Evolutionary conservation across 257 asterid species (phyloP).

Genomic region (Capsicum pubescens): DNA sequence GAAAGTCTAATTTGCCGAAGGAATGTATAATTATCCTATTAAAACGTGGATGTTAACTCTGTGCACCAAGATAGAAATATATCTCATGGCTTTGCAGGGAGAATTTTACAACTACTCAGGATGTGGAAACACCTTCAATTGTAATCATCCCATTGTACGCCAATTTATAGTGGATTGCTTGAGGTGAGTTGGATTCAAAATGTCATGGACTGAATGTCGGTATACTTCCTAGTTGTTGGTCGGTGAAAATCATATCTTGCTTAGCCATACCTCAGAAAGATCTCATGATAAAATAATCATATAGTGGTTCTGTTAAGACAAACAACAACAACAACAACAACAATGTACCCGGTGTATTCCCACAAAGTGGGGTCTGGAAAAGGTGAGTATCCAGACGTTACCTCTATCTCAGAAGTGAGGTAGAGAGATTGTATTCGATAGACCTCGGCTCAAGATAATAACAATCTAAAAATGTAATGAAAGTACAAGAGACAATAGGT

Average conservation of each 20-base stretch:
- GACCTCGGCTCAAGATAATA: too few relatives aligned
- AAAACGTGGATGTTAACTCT: slow-evolving; percentile 18
- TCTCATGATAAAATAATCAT: slow-evolving; percentile 1
- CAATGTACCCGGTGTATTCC: too few relatives aligned
- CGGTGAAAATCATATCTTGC: neutral
- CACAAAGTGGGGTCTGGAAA: too few relatives aligned
- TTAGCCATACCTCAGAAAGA: slow-evolving; percentile 11
- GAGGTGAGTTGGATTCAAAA: slow-evolving; percentile 74
- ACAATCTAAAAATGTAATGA: too few relatives aligned
- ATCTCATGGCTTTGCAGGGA: slow-evolving; percentile 62
- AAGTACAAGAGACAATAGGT: too few relatives aligned
- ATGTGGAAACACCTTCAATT: slow-evolving; percentile 97
- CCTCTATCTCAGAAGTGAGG: too few relatives aligned
- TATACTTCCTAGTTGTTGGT: neutral
- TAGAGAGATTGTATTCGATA: too few relatives aligned
- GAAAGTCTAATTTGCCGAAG: neutral
- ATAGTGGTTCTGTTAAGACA: slow-evolving; percentile 1
- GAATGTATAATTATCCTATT: slow-evolving; percentile 10
- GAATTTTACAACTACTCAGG: slow-evolving; percentile 98
- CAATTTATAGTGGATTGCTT: slow-evolving; percentile 91
- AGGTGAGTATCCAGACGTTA: too few relatives aligned
- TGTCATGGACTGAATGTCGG: neutral
- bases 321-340: too few relatives aligned
- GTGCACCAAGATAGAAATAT: slow-evolving; percentile 1
- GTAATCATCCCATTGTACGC: slow-evolving; percentile 92